These are phyloP conservation scores for Dipsacomyces acuminosporus DNA, from an alignment of 371 early-diverging fungal species.

Conservation along the genomic window DNA sequence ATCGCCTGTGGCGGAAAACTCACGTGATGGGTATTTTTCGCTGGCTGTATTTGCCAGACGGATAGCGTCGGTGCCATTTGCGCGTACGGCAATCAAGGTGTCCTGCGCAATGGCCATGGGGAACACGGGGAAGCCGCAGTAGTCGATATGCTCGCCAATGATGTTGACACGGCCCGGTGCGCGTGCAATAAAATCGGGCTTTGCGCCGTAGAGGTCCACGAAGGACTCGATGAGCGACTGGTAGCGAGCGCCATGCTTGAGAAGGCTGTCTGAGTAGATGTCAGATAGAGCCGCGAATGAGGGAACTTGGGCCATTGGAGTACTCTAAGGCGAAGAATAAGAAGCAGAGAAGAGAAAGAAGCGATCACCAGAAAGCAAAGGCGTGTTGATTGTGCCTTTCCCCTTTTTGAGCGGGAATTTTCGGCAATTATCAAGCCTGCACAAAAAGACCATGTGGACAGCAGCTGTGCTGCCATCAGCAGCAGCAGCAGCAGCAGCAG, in stretches of 20 bases:
- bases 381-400: no score
- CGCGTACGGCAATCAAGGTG: conserved; percentile 67
- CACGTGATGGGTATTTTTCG: conserved; percentile 56
- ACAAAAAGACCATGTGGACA: no score
- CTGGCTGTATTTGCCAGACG: conserved; percentile 59
- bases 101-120: conserved; percentile 96
- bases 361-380: no score
- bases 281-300: conserved; percentile 8
- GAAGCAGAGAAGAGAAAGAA: not conserved
- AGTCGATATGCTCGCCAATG: conserved; percentile 96
- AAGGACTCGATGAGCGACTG: conserved; percentile 55
- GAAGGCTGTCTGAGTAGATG: conserved; percentile 18
- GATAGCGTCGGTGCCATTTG: conserved; percentile 51
- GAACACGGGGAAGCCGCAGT: conserved; percentile 87
- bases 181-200: conserved; percentile 78
- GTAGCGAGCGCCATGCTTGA: conserved; percentile 51
- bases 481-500: not conserved
- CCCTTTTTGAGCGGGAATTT: no score
- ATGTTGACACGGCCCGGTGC: conserved; percentile 93
- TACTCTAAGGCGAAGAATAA: not conserved
- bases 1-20: conserved; percentile 55
- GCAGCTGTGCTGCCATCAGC: no score
- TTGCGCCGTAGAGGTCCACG: conserved; percentile 54
- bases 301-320: conserved; percentile 5
- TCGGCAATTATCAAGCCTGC: no score